phyloP scores from a whole-genome alignment of 208 protist species.

The Trypanosoma boissoni region DNA sequence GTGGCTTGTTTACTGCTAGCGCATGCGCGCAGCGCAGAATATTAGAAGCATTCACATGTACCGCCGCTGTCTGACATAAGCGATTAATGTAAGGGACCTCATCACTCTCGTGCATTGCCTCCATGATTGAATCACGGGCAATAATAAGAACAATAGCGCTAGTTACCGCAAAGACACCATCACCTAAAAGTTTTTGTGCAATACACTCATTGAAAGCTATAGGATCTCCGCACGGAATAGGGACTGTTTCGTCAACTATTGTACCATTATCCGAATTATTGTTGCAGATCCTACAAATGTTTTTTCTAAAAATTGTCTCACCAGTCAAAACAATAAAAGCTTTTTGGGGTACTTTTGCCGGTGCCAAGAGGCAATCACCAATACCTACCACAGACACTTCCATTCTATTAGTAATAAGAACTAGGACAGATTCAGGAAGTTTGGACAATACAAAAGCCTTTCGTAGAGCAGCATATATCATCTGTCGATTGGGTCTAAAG shows the following conservation, averaged over 20 bases:
- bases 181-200: conserved; percentile 23
- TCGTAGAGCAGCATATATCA: conserved; percentile 26
- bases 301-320: conserved; percentile 14
- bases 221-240: conserved; percentile 28
- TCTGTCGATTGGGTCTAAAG: neutral
- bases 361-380: conserved; percentile 30
- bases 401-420: conserved; percentile 29
- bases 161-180: conserved; percentile 34
- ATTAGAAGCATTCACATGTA: neutral
- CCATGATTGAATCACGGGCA: conserved; percentile 31
- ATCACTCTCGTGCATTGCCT: conserved; percentile 22
- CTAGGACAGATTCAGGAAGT: conserved; percentile 30
- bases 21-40: neutral
- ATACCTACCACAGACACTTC: conserved; percentile 35
- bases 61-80: neutral
- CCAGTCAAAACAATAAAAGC: conserved; percentile 31
- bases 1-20: neutral
- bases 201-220: conserved; percentile 56
- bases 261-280: neutral
- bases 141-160: conserved; percentile 40
- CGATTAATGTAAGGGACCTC: conserved; percentile 1
- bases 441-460: conserved; percentile 35
- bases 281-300: too few relatives aligned
- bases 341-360: conserved; percentile 21
- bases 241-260: neutral